Evolutionary conservation across 75 land plant species (phyloP).

Genomic region (Sequoia sempervirens): DNA sequence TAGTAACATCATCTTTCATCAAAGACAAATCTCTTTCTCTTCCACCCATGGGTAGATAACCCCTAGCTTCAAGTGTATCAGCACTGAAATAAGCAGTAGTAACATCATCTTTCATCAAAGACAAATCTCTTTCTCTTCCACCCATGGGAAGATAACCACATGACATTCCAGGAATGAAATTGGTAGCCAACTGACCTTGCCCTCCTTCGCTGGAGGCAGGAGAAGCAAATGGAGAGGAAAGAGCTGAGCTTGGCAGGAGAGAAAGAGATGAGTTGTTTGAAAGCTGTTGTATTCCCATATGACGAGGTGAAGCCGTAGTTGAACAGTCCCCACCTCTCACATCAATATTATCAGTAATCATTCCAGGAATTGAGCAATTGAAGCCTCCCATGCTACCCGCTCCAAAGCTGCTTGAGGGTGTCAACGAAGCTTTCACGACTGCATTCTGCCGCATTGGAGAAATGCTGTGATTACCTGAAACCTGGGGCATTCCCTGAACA

Average conservation of each 20-base stretch:
- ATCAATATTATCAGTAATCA: constrained; percentile 21
- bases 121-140: constrained; percentile 23
- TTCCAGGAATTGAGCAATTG: constrained; percentile 27
- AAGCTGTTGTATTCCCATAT: constrained; percentile 11
- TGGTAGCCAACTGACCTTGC: constrained; percentile 16
- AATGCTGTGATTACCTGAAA: constrained; percentile 9
- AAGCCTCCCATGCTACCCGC: constrained; percentile 13
- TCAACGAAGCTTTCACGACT: constrained; percentile 7
- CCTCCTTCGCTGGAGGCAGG: constrained; percentile 32
- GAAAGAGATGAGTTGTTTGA: constrained; percentile 34
- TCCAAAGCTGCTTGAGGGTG: constrained; percentile 12
- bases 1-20: constrained; percentile 21
- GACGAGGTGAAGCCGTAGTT: constrained; percentile 38
- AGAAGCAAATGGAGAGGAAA: constrained; percentile 19
- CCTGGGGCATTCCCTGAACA: constrained; percentile 7
- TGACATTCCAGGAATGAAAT: constrained; percentile 16
- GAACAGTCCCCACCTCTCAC: constrained; percentile 32
- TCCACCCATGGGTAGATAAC: constrained; percentile 18
- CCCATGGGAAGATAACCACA: constrained; percentile 21
- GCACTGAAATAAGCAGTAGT: constrained; percentile 28
- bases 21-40: constrained; percentile 26
- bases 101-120: constrained; percentile 25
- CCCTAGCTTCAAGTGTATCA: constrained; percentile 27
- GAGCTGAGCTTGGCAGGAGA: constrained; percentile 26
- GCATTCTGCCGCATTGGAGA: constrained; percentile 7